A percentile compares a stretch with the other conserved stretches of the same genome.
Conservation (phyloP, 805 yeast genomes). For the Jamesozyma gamospora region DNA sequence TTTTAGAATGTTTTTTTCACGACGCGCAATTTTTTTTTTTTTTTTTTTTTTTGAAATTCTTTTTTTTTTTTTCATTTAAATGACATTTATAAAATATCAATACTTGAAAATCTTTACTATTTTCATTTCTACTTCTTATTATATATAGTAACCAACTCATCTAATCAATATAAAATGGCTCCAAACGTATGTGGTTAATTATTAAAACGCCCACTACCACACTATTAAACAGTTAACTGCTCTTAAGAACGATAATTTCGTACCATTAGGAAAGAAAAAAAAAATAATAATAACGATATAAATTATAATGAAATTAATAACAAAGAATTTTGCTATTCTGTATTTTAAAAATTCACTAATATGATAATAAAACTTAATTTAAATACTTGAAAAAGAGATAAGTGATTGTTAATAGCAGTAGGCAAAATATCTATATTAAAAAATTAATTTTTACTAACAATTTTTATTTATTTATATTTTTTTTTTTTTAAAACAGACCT, state of each 20-base stretch:
- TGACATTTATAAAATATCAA: no score
- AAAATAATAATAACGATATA: no score
- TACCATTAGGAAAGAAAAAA: no score
- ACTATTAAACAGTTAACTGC: neutral
- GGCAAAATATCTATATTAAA: constrained; percentile 13
- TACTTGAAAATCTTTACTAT: no score
- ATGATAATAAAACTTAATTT: neutral
- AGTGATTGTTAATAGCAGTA: constrained; percentile 34
- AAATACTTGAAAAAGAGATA: neutral
- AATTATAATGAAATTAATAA: no score
- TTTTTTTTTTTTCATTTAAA: no score
- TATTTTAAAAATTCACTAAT: constrained; percentile 25
- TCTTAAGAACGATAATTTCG: no score
- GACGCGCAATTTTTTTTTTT: no score
- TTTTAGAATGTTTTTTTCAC: no score
- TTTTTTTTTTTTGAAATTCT: no score
- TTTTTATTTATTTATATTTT: constrained; percentile 1
- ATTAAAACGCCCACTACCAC: neutral
- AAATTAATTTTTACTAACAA: constrained; percentile 3
- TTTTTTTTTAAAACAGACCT: constrained; percentile 43
- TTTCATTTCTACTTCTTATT: neutral
- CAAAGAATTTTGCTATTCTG: constrained; percentile 17
- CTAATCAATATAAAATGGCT: constrained; percentile 43
- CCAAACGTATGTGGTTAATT: constrained; percentile 67
- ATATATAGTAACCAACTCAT: constrained; percentile 3